Evolutionary conservation across 2,329 filamentous ascomycete genomes (phyloP).

Genomic region (Lachnellula arida): DNA sequence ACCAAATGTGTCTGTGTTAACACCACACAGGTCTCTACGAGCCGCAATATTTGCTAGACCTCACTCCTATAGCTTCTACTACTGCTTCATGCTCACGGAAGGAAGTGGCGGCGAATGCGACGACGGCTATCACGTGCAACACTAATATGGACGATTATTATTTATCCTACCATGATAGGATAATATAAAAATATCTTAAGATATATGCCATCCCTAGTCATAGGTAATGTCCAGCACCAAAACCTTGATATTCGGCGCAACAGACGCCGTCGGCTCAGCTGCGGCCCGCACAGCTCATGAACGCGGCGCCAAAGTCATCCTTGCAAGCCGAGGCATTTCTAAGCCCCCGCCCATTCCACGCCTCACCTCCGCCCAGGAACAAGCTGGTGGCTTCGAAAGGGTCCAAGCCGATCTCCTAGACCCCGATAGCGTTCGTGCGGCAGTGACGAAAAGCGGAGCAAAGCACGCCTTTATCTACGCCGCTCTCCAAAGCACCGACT

Average conservation of each 20-base stretch:
- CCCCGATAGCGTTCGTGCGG: conserved; percentile 36
- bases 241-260: conserved; percentile 45
- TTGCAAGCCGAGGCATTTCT: conserved; percentile 43
- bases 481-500: conserved; percentile 31
- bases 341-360: conserved; percentile 40
- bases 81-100: no score
- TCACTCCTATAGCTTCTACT: no score
- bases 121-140: no score
- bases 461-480: conserved; percentile 46
- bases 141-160: no score
- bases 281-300: conserved; percentile 37
- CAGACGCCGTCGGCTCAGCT: conserved; percentile 40
- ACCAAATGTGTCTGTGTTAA: no score
- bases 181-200: no score
- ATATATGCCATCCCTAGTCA: no score
- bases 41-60: no score
- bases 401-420: conserved; percentile 42
- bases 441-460: conserved; percentile 39
- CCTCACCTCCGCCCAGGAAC: conserved; percentile 11
- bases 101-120: no score
- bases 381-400: conserved; percentile 31
- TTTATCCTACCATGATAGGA: no score
- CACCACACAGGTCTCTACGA: no score
- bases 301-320: conserved; percentile 40
- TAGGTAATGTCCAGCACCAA: background rate